Evolutionary conservation across 805 yeast genomes (phyloP), one percentile per base, ranked within the genome.

Genomic region (Cyberlindnera euphorbiae): DNA sequence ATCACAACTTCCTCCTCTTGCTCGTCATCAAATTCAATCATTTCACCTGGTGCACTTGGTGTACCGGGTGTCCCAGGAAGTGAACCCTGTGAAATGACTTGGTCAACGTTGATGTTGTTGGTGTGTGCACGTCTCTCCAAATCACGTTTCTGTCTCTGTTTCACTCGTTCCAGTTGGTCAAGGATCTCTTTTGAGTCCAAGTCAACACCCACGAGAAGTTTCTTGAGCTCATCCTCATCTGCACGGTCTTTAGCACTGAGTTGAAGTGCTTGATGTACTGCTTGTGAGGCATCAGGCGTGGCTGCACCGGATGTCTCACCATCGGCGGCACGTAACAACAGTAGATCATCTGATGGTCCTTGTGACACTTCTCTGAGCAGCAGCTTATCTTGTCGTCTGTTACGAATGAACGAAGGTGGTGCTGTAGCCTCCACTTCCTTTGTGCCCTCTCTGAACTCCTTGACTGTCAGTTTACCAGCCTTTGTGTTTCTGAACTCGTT

Each of bases 321-420:
- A 19, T 19, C 26, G 14, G 7, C 14, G 12, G n/a, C 26, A 6
- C 14, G 26, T n/a, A 24, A 11, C n/a, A n/a, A 24, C 14, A 24
- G 14, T n/a, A 33, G 14, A 9, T 38, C 35, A 17, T 38, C 36
- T 5, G 5, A 2, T 6, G 33, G 41, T 1, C 36, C 37, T 8
- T 25, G 25, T 6, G 29, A 13, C 9, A 39, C 28, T 14, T 35
- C 38, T 17, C 43, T 59, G 6, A 16, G 18, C 4, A 40, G 12
- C 3, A 14, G n/a, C 3, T n/a, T 12, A 46, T 76, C 84, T 22
- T 64, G 64, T 21, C 60, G 62, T 28, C 90, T 67, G 52, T 82
- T 84, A 39, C 70, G 73, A 17, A 65, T 64, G 53, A 73, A 88
- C 0, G 96, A 79, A 0, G 99, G 99, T 1, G 99, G 99, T 33